Evolutionary conservation across 441 rosid species (phyloP), one percentile per base, ranked within the genome.

Genomic region (Erodium moschatum): DNA sequence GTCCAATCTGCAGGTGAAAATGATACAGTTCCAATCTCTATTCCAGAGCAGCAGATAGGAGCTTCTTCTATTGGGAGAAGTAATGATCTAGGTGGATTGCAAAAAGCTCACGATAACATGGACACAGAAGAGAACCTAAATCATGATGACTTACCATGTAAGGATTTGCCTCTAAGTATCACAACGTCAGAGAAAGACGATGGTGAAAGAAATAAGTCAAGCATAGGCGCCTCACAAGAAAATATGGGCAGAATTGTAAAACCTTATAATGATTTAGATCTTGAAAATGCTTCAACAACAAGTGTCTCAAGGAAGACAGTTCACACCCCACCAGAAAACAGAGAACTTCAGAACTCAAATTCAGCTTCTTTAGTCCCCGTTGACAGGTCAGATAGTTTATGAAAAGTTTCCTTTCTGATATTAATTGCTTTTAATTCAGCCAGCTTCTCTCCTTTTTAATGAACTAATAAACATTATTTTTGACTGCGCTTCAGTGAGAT

Each of bases 341-440:
- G 67, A 72, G 76, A 80, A 50, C 24, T 50, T 56, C 73, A 66
- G 63, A 77, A 69, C 67, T 68, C 79, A 61, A 65, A 74, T 70
- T 69, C 72, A 33, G 10, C 54, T 20, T 31, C 40, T 74, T 69
- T 65, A 44, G 71, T 67, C 27, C 74, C 77, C 4, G 12, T 40
- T 1, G 71, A 70, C 68, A 82, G 87, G 91, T 87, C 65, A 80
- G 83, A 66, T 20, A 71, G 70, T 67, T 20, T 58, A 10, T 20
- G 15, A 73, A 54, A 12, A 15, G 4, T 31, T 6, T 66, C 52
- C 65, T 8, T 1, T 11, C 40, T 42, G n/a, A n/a, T n/a, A n/a
- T n/a, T n/a, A n/a, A n/a, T n/a, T n/a, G n/a, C n/a, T n/a, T n/a
- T 1, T 65, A 33, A 5, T 33, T 33, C 38, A 33, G 38, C 38